phyloP scores from a whole-genome alignment of 202 grass and related monocot genomes.

The Setaria italica region DNA sequence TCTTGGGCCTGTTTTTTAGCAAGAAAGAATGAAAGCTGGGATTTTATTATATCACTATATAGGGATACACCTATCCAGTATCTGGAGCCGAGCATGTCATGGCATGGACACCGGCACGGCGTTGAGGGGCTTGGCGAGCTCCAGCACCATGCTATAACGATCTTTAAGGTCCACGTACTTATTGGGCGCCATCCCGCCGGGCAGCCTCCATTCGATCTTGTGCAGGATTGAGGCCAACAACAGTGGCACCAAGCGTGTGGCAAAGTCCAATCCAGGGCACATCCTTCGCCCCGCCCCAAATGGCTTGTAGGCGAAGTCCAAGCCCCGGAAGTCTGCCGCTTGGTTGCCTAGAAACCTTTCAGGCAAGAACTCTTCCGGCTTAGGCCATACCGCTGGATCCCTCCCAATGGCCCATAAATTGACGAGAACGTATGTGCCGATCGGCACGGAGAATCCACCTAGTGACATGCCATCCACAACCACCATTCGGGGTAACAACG shows the following conservation, averaged over 20 bases:
- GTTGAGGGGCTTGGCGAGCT: constrained; percentile 25
- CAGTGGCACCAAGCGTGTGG: background rate
- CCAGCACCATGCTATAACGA: constrained; percentile 16
- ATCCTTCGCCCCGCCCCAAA: constrained; percentile 41
- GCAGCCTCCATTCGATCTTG: constrained; percentile 39
- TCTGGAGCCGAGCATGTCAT: background rate
- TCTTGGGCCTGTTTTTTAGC: too few relatives aligned
- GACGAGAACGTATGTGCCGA: constrained; percentile 13
- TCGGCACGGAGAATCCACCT: constrained; percentile 29
- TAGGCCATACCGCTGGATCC: constrained; percentile 23
- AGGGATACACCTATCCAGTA: too few relatives aligned
- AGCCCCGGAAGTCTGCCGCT: constrained; percentile 14
- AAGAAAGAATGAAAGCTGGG: too few relatives aligned
- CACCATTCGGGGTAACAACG: constrained; percentile 11
- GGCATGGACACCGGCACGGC: constrained; percentile 23
- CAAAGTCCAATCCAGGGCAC: constrained; percentile 25
- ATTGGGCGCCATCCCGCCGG: constrained; percentile 22
- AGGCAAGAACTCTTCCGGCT: constrained; percentile 36
- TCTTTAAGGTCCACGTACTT: constrained; percentile 42
- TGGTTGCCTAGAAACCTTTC: constrained; percentile 45
- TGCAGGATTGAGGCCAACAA: constrained; percentile 45
- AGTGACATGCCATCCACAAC: background rate
- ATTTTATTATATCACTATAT: too few relatives aligned
- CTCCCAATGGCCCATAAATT: constrained; percentile 51
- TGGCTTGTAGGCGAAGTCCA: constrained; percentile 18